Evolutionary conservation across 495 filamentous ascomycete genomes (phyloP), one percentile per base, ranked within the genome.

Genomic region (Elasticomyces elasticus): DNA sequence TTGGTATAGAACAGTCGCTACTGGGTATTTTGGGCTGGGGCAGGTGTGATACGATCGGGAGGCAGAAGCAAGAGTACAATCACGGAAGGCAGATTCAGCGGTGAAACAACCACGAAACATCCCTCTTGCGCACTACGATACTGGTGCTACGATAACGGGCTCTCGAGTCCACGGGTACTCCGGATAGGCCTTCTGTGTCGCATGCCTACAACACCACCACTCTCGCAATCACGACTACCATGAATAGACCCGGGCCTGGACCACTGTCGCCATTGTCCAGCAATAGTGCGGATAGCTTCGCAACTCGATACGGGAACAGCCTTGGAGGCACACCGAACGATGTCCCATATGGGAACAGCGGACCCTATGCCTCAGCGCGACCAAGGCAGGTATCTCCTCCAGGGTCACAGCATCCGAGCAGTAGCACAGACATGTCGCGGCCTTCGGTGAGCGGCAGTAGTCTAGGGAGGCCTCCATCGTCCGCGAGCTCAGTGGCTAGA

Each of bases 391-490:
- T 43, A 15, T 56, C 58, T 22, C 58, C 48, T 0, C 54, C 58
- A 5, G 31, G 44, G 11, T 61, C 58, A 10, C 55, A 61, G 19
- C 58, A 57, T 38, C 58, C 58, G 6, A 61, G 58, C 45, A 50
- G 33, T 37, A 42, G 53, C 24, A 61, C 58, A 15, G 58, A 61
- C 27, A 51, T 56, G 49, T 61, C 58, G 33, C 48, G 58, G 22
- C 58, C 58, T 0, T 57, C 54, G 11, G 42, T 19, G 5, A 33
- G 31, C 26, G 58, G 52, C 20, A 61, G 58, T 44, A 61, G 58
- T 31, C n/a, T 56, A 0, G 45, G 45, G 22, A n/a, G 51, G 4
- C 54, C 58, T 12, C 54, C 58, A 1, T 53, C 48, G 12, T 37
- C 24, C 28, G 54, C 58, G 13, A 61, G 58, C 54, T 53, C 48